A percentile compares a stretch with the other conserved stretches of the same genome.
Conservation (phyloP, 441 rosid species). For the Biscutella auriculata region DNA sequence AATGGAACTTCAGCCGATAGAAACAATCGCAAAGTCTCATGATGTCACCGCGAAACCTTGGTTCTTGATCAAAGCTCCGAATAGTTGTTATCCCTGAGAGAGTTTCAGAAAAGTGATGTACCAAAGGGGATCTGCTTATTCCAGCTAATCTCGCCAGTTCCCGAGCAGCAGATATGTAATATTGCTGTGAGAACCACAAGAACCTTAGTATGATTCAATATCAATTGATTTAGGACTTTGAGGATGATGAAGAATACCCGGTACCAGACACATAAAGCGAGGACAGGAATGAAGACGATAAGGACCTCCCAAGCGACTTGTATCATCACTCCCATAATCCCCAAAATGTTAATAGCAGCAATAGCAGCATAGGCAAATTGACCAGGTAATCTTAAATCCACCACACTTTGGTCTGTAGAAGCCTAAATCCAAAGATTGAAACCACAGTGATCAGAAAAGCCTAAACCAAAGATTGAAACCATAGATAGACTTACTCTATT, state of each 20-base stretch:
- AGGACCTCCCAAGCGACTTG: conserved; percentile 83
- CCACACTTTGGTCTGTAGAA: conserved; percentile 72
- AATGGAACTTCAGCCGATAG: conserved; percentile 52
- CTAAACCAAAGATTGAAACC: conserved; percentile 24
- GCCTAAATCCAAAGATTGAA: conserved; percentile 32
- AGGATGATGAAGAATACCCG: conserved; percentile 35
- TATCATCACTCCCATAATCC: conserved; percentile 65
- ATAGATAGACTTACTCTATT: conserved; percentile 42
- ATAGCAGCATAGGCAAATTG: conserved; percentile 38
- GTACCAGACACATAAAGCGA: conserved; percentile 53
- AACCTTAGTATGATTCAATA: neutral
- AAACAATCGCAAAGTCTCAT: conserved; percentile 47
- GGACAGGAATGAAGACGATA: conserved; percentile 52
- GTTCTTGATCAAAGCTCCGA: conserved; percentile 69
- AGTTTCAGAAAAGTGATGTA: conserved; percentile 77
- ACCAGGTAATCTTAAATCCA: conserved; percentile 42
- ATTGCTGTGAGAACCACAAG: conserved; percentile 36
- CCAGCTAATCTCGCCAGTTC: conserved; percentile 71
- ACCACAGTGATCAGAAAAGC: conserved; percentile 18
- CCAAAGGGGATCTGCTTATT: conserved; percentile 66
- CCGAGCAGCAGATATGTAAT: conserved; percentile 68
- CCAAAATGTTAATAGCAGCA: conserved; percentile 43
- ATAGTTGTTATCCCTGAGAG: conserved; percentile 68
- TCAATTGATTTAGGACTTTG: neutral
- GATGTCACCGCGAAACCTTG: conserved; percentile 46